These are phyloP conservation scores for Hepatocystis sp. DNA, from an alignment of 169 alveolate species.

Conservation along the genomic window DNA sequence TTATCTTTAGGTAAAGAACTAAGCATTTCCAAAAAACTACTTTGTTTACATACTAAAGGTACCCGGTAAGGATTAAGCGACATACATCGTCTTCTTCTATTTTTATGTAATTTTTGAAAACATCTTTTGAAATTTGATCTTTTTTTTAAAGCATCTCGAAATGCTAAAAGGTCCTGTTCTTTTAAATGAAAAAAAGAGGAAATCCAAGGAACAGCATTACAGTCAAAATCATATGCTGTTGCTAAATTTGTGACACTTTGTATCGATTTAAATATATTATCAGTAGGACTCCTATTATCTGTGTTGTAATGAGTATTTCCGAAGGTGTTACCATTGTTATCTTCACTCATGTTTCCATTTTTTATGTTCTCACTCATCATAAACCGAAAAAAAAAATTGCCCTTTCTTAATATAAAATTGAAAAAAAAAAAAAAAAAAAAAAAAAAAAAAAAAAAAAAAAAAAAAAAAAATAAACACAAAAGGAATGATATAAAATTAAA, in stretches of 20 bases:
- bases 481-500: neutral
- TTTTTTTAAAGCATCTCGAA: conserved; percentile 52
- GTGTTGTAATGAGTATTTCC: neutral
- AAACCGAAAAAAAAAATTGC: too few relatives aligned
- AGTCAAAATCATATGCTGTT: conserved; percentile 11
- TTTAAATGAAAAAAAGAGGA: conserved; percentile 55
- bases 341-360: neutral
- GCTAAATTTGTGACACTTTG: conserved; percentile 4
- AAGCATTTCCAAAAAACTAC: conserved; percentile 82
- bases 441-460: neutral
- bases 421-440: conserved; percentile 2
- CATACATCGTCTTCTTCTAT: conserved; percentile 95
- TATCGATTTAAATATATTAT: conserved; percentile 13
- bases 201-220: conserved; percentile 30
- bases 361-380: too few relatives aligned
- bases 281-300: too few relatives aligned
- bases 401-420: too few relatives aligned
- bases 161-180: conserved; percentile 22
- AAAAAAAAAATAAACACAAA: neutral
- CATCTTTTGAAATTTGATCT: conserved; percentile 82
- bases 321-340: neutral
- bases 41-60: conserved; percentile 88
- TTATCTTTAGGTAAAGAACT: conserved; percentile 83
- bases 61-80: conserved; percentile 95
- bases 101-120: conserved; percentile 91